Conservation (phyloP, 2,329 filamentous ascomycete species). For the Cytospora piceicola region DNA sequence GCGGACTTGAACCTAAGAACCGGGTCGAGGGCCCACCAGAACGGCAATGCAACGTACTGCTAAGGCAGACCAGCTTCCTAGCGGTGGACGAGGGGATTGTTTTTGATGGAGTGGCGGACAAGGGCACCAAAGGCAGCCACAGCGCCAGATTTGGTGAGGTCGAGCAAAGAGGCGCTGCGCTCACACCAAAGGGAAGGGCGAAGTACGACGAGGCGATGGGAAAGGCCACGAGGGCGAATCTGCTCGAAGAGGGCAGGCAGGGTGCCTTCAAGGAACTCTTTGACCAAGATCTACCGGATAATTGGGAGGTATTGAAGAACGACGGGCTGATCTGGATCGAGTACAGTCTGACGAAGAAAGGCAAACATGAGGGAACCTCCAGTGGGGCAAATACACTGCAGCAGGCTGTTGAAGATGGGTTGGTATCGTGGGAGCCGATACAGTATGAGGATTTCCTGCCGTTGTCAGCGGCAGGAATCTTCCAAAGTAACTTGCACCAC, state of each 20-base stretch:
- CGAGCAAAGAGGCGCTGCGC: conserved; percentile 55
- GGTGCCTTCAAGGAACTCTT: conserved; percentile 6
- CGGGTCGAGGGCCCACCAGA: conserved; percentile 56
- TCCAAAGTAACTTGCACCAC: conserved; percentile 28
- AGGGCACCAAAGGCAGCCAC: conserved; percentile 44
- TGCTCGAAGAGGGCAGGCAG: conserved; percentile 2
- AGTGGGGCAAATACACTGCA: neutral
- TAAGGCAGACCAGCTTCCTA: conserved; percentile 58
- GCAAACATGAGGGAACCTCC: neutral
- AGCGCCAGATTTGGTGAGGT: conserved; percentile 57
- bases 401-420: conserved; percentile 35
- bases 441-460: conserved; percentile 61
- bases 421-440: conserved; percentile 47
- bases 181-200: conserved; percentile 49
- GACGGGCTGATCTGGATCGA: conserved; percentile 45
- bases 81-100: conserved; percentile 53
- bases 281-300: conserved; percentile 46
- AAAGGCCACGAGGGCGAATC: conserved; percentile 34
- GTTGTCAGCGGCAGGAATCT: conserved; percentile 55
- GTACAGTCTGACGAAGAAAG: conserved; percentile 38
- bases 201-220: conserved; percentile 52
- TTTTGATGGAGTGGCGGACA: conserved; percentile 38
- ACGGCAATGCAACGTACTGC: conserved; percentile 49
- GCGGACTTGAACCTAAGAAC: conserved; percentile 50
- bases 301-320: conserved; percentile 42